A percentile compares a stretch with the other conserved stretches of the same genome.
phyloP scores from a whole-genome alignment of 164 flowering plant genomes.

The Dillenia suffruticosa region DNA sequence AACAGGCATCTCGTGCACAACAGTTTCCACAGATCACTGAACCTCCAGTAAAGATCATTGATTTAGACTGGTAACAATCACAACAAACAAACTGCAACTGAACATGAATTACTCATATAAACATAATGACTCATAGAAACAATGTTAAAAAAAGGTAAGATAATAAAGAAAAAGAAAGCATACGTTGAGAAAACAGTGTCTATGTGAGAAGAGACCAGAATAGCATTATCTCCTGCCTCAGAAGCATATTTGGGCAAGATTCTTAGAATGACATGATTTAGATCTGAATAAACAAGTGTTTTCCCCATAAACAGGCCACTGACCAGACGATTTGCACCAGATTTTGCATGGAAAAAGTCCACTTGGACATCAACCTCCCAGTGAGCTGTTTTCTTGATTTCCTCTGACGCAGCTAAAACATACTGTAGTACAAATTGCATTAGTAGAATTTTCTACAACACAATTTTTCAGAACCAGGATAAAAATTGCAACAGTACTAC shows the following conservation, averaged over 20 bases:
- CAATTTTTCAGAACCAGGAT: no score
- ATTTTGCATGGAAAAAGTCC: slow-evolving; percentile 63
- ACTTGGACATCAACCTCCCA: slow-evolving; percentile 95
- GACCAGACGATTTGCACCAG: slow-evolving; percentile 64
- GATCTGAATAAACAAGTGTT: slow-evolving; percentile 81
- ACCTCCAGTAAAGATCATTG: no score
- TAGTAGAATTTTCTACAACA: no score
- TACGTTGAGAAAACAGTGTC: slow-evolving; percentile 94
- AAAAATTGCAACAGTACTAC: no score
- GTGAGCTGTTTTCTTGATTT: slow-evolving; percentile 70
- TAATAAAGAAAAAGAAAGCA: slow-evolving; percentile 19
- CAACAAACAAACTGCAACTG: no score
- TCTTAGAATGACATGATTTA: slow-evolving; percentile 70
- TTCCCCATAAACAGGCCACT: slow-evolving; percentile 78
- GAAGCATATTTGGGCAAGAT: slow-evolving; percentile 69
- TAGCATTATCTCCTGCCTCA: slow-evolving; percentile 74
- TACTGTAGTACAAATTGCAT: slow-evolving; percentile 37
- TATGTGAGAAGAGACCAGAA: slow-evolving; percentile 91
- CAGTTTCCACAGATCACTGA: no score
- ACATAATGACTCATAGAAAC: no score
- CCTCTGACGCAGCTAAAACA: slow-evolving; percentile 56
- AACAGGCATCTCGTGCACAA: no score
- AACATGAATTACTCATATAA: no score
- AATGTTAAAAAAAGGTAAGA: background rate
- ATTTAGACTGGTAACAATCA: no score